Conservation (phyloP, 2,329 filamentous ascomycete species). For the Aureobasidium namibiae region DNA sequence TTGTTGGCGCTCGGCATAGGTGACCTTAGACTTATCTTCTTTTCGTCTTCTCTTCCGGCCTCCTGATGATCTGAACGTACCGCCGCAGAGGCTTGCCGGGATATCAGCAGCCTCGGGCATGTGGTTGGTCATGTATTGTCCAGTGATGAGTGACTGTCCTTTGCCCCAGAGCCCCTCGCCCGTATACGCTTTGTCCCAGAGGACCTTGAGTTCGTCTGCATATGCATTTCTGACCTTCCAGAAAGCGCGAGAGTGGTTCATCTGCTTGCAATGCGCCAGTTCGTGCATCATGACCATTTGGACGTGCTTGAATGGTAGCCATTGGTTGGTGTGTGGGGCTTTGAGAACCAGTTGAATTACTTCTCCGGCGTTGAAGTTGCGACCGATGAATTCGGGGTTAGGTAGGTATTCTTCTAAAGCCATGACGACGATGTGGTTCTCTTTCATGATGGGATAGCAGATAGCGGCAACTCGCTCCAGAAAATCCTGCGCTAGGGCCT, state of each 20-base stretch:
- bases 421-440: slow-evolving; percentile 39
- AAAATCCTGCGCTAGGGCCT: slow-evolving; percentile 55
- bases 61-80: slow-evolving; percentile 58
- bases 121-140: slow-evolving; percentile 53
- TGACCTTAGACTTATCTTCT: slow-evolving; percentile 43
- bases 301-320: slow-evolving; percentile 76
- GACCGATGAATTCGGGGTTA: slow-evolving; percentile 75
- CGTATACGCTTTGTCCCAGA: slow-evolving; percentile 64
- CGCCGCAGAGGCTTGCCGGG: slow-evolving; percentile 65
- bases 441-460: slow-evolving; percentile 56
- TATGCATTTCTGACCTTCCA: slow-evolving; percentile 72
- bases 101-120: slow-evolving; percentile 42
- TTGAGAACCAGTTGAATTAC: slow-evolving; percentile 78
- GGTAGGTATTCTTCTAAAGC: slow-evolving; percentile 70
- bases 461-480: slow-evolving; percentile 72
- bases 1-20: slow-evolving; percentile 61
- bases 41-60: slow-evolving; percentile 46
- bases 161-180: slow-evolving; percentile 80
- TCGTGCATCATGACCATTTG: slow-evolving; percentile 97
- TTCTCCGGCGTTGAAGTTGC: slow-evolving; percentile 86
- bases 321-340: slow-evolving; percentile 49
- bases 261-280: slow-evolving; percentile 78
- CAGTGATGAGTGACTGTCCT: slow-evolving; percentile 55
- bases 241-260: slow-evolving; percentile 79
- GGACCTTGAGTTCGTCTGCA: slow-evolving; percentile 57